Percentiles rank a stretch among this genome's conserved stretches.
phyloP scores from a whole-genome alignment of 73 alveolate species.

The Stentor coeruleus region DNA sequence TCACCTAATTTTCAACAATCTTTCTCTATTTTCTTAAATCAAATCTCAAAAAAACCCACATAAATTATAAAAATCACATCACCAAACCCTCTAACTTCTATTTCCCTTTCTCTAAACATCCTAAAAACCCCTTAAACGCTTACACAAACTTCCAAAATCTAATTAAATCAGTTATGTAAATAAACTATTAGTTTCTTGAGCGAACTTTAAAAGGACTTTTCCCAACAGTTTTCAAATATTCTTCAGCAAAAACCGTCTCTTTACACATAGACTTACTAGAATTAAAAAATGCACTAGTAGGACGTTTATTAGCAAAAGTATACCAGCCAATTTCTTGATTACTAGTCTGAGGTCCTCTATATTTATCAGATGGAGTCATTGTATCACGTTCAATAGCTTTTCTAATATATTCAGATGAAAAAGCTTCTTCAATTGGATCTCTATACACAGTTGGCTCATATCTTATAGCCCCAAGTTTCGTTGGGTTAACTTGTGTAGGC shows the following conservation, averaged over 20 bases:
- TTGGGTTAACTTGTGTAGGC: constrained; percentile 21
- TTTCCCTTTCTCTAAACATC: too few relatives aligned
- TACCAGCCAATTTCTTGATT: constrained; percentile 23
- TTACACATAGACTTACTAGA: background rate
- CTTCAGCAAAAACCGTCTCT: constrained; percentile 22
- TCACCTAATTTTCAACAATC: too few relatives aligned
- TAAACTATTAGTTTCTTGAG: background rate
- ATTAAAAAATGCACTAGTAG: background rate
- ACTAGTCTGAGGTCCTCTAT: constrained; percentile 27
- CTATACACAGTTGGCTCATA: constrained; percentile 17
- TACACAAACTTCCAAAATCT: too few relatives aligned
- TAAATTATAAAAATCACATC: too few relatives aligned
- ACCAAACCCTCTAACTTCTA: too few relatives aligned
- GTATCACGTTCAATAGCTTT: background rate
- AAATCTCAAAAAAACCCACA: too few relatives aligned
- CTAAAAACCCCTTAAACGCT: too few relatives aligned
- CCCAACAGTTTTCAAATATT: background rate
- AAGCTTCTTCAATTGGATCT: constrained; percentile 20
- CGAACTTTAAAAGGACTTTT: constrained; percentile 24
- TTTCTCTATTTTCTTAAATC: too few relatives aligned
- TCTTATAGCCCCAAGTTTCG: background rate
- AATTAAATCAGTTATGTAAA: too few relatives aligned
- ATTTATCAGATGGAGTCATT: constrained; percentile 20
- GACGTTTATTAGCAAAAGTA: background rate
- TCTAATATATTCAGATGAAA: constrained; percentile 11